Conservation (phyloP, 169 alveolate species). For the Plasmodium gaboni region DNA sequence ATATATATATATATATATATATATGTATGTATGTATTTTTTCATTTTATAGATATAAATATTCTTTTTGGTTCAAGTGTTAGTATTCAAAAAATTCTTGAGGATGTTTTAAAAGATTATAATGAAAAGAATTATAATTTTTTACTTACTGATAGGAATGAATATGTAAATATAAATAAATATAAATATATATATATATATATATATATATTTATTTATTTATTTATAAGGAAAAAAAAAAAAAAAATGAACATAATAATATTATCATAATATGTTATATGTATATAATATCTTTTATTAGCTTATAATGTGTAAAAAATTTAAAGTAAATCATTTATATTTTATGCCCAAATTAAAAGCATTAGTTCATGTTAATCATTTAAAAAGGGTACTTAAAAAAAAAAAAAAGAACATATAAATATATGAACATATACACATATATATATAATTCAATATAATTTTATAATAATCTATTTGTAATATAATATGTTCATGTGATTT, state of each 20-base stretch:
- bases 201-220: too few relatives aligned
- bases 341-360: constrained; percentile 43
- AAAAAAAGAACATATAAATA: neutral
- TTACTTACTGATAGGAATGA: constrained; percentile 36
- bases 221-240: too few relatives aligned
- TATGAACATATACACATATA: too few relatives aligned
- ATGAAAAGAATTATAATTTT: constrained; percentile 34
- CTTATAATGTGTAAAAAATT: constrained; percentile 54
- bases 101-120: constrained; percentile 37
- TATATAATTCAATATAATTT: too few relatives aligned
- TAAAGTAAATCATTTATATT: constrained; percentile 25
- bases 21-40: neutral
- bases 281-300: constrained; percentile 8
- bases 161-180: constrained; percentile 18
- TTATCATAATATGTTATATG: neutral
- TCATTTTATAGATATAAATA: constrained; percentile 33
- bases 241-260: neutral
- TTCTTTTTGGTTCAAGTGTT: constrained; percentile 52
- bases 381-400: constrained; percentile 28
- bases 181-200: neutral
- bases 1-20: neutral
- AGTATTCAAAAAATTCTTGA: constrained; percentile 28
- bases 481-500: neutral
- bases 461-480: neutral
- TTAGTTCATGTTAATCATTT: constrained; percentile 52